Conservation (phyloP, 352 stramenopile genomes). For the Pseudoperonospora humuli region DNA sequence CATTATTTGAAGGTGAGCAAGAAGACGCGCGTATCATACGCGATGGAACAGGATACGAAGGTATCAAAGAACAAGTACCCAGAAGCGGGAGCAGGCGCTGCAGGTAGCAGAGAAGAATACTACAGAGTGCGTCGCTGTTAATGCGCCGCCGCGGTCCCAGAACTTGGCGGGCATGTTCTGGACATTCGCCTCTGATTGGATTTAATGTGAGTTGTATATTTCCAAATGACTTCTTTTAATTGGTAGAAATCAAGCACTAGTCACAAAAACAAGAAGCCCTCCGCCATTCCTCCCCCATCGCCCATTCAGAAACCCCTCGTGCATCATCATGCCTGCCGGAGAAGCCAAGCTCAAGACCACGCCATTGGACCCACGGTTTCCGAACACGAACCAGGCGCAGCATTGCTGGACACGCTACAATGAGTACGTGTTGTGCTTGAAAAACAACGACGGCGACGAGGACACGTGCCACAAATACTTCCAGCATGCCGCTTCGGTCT, state of each 20-base stretch:
- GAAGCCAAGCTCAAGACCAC: constrained; percentile 72
- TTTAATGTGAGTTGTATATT: no score
- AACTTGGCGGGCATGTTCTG: no score
- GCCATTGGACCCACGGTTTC: constrained; percentile 80
- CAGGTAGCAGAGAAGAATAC: no score
- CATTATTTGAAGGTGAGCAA: no score
- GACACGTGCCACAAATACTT: constrained; percentile 84
- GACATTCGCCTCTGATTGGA: no score
- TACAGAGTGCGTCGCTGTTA: no score
- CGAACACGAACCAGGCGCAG: constrained; percentile 83
- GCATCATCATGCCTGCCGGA: constrained; percentile 32
- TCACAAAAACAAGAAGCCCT: constrained; percentile 38
- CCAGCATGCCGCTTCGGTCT: constrained; percentile 64
- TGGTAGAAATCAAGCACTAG: constrained; percentile 18
- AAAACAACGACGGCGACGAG: constrained; percentile 92
- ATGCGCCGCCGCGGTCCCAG: no score
- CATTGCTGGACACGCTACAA: constrained; percentile 94
- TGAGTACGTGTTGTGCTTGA: constrained; percentile 95
- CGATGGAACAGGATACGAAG: no score
- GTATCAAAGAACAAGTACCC: no score
- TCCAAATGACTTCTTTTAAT: constrained; percentile 4
- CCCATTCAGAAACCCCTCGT: constrained; percentile 16
- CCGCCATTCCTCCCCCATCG: constrained; percentile 19
- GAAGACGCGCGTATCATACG: no score
- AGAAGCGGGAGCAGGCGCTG: no score